Evolutionary conservation across 2,329 filamentous ascomycete species (phyloP), one percentile per base, ranked within the genome.

Genomic region (Apiospora aurea): DNA sequence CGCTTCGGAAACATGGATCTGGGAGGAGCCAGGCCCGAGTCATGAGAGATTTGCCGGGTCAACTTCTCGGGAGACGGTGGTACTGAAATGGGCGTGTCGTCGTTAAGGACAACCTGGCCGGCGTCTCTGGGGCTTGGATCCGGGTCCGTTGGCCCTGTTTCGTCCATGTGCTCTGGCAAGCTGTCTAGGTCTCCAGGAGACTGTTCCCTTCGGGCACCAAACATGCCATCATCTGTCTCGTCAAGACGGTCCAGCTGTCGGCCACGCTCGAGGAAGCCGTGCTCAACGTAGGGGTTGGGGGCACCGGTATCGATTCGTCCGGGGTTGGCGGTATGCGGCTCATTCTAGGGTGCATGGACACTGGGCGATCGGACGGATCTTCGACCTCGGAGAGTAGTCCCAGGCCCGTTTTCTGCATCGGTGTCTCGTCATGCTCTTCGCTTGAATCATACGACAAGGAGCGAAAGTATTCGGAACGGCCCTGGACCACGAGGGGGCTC

Each of bases 391-490:
- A 86, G 74, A 83, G 87, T 72, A 88, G 76, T 26, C 86, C 87
- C 66, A 89, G 77, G 21, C 87, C 81, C 74, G 86, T 77, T 75
- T 82, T 78, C 76, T 77, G 83, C 75, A 77, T 72, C 24, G 76
- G 76, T 24, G 80, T 75, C 67, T 84, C 78, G 34, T 82, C 82
- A 26, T 85, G 82, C 69, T 89, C 88, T 4, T 87, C 87, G 53
- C 83, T 84, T 1, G 86, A 86, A 76, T 93, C 92, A 70, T 90
- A 86, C 53, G 92, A 94, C 76, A 92, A 83, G 70, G 92, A 93
- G 53, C 94, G 92, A 80, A 95, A 95, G 82, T 94, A 97, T 24
- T 92, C 93, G 4, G 94, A 93, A 74, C 94, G 90, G 75, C 90
- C 91, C 79, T 93, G 92, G 34, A 90, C 80, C 82, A 94, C 83